phyloP scores from a whole-genome alignment of 2,329 filamentous ascomycete genomes.

The Fusarium lateritium region DNA sequence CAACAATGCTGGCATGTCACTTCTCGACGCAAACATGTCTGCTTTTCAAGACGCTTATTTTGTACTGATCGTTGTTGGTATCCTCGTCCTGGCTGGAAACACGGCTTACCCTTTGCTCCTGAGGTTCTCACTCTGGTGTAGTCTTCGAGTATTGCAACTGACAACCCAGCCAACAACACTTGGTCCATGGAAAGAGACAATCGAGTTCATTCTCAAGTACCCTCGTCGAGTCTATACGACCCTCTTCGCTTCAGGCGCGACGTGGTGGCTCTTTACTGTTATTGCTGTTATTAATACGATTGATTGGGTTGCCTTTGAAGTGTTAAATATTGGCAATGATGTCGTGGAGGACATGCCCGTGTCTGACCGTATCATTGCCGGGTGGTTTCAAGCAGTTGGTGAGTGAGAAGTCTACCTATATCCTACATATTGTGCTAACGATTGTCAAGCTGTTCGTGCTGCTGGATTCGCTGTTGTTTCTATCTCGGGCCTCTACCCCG shows the following conservation, averaged over 20 bases:
- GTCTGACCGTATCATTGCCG: conserved; percentile 71
- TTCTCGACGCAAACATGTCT: conserved; percentile 76
- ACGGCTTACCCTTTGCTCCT: conserved; percentile 77
- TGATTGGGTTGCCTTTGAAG: conserved; percentile 76
- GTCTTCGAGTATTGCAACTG: conserved; percentile 59
- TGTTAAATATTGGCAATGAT: conserved; percentile 75
- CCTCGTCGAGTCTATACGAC: conserved; percentile 73
- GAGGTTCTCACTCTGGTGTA: conserved; percentile 70
- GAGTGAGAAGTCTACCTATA: conserved; percentile 40
- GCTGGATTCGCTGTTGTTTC: conserved; percentile 77
- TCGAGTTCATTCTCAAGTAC: conserved; percentile 69
- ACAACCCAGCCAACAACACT: conserved; percentile 57
- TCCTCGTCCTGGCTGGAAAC: conserved; percentile 75
- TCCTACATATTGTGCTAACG: conserved; percentile 16
- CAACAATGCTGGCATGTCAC: conserved; percentile 79
- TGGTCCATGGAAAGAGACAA: conserved; percentile 62
- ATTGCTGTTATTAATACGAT: conserved; percentile 72
- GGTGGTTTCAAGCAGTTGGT: conserved; percentile 75
- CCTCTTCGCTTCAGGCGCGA: conserved; percentile 74
- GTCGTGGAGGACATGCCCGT: conserved; percentile 66
- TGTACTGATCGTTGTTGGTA: conserved; percentile 67
- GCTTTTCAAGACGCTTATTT: conserved; percentile 69
- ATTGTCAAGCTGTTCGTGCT: conserved; percentile 68
- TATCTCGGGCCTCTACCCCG: conserved; percentile 69
- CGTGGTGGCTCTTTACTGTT: conserved; percentile 76